Evolutionary conservation across 2,329 filamentous ascomycete genomes (phyloP).

Genomic region (Colletotrichum camelliae): DNA sequence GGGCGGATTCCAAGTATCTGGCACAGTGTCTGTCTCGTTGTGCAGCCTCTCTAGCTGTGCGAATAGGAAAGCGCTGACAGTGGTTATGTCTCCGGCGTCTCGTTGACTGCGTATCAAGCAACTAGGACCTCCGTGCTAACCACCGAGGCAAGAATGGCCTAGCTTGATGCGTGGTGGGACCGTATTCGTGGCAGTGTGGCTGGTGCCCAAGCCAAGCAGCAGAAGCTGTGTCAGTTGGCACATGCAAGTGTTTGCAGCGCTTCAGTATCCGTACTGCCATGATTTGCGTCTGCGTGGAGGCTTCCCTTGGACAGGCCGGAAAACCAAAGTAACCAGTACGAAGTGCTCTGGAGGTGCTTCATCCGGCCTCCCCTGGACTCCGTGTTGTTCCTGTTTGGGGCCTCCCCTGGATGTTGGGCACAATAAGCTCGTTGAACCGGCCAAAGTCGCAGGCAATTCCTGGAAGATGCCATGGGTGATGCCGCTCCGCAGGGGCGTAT

Average conservation of each 20-base stretch:
- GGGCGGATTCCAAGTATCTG: slow-evolving; percentile 8
- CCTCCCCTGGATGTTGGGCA: neutral
- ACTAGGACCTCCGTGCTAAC: neutral
- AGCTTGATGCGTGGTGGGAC: neutral
- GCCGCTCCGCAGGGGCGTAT: neutral
- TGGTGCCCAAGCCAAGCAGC: neutral
- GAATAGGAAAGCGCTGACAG: neutral
- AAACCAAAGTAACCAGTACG: neutral
- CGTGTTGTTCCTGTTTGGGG: neutral
- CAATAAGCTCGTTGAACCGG: neutral
- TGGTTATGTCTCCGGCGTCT: neutral
- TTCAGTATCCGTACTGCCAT: neutral
- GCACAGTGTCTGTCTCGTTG: neutral
- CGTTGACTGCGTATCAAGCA: neutral
- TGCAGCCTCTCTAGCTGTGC: neutral
- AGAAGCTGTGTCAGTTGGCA: neutral
- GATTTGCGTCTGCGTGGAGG: neutral
- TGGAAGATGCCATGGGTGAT: neutral
- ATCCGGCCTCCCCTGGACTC: neutral
- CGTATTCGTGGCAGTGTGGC: slow-evolving; percentile 17
- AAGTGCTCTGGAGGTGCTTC: neutral
- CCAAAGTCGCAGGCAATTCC: neutral
- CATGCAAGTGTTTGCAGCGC: neutral
- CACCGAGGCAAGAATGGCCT: neutral
- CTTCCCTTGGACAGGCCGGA: neutral